Evolutionary conservation across 2,329 filamentous ascomycete species (phyloP), one percentile per base, ranked within the genome.

Genomic region (Fonsecaea pugnacius): DNA sequence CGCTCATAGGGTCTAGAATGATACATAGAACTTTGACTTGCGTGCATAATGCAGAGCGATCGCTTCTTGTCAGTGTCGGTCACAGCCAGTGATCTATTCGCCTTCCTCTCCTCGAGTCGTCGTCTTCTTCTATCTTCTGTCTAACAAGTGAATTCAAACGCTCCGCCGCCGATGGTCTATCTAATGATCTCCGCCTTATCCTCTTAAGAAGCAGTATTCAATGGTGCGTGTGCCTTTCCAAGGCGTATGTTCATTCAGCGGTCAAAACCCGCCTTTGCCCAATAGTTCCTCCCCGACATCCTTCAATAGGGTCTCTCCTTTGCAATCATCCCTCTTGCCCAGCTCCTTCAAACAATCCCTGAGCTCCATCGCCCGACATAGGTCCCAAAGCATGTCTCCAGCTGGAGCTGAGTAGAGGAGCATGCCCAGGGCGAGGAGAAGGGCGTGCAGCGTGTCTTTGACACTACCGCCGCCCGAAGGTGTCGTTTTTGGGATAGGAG

Each of bases 321-420:
- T 81, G 68, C 90, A 88, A 1, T 74, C 71, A 65, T 62, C 63
- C 67, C 78, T 91, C 1, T 73, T 79, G 38, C 82, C 63, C 9
- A 68, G 24, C 3, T 56, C 43, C 36, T 52, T 55, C 1, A 96
- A 81, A 0, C 85, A 87, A 2, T 85, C 85, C 35, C 83, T 81
- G 0, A 92, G 91, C 74, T 93, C 92, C 82, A 97, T 85, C 0
- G 87, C 89, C 62, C 85, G 85, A 69, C 92, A 83, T n/a, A 96
- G 77, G 74, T 96, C 92, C 10, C 88, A 81, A n/a, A 97, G 75
- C 69, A 93, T 90, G 0, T 92, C 90, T 32, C 64, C 66, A 38
- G 87, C 72, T 4, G 87, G 85, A 1, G 87, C 84, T 66, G 86
- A 86, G 73, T 93, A 96, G 0, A 89, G 83, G 30, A 97, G 74